Percentiles rank a stretch among this genome's conserved stretches.
phyloP scores from a whole-genome alignment of 495 filamentous ascomycete species.

The Penicillium daleae region DNA sequence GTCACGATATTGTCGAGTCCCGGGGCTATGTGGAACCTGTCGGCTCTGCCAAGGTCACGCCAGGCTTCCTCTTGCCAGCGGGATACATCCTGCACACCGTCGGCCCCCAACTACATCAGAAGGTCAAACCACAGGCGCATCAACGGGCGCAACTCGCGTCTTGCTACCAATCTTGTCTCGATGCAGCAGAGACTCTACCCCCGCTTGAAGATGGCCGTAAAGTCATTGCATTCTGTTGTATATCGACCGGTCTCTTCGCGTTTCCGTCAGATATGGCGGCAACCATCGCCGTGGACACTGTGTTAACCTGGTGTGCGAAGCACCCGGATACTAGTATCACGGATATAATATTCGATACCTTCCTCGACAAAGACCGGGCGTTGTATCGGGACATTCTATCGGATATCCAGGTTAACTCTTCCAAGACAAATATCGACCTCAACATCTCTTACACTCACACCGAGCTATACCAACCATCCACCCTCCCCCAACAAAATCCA shows the following conservation, averaged over 20 bases:
- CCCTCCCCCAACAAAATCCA: neutral
- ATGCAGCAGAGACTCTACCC: neutral
- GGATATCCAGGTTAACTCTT: neutral
- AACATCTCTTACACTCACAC: neutral
- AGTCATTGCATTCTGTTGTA: neutral
- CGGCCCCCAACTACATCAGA: neutral
- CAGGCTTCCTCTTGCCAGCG: neutral
- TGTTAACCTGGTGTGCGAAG: neutral
- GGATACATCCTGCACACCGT: neutral
- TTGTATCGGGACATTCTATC: neutral
- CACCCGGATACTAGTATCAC: neutral
- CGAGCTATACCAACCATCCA: neutral
- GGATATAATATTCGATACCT: neutral
- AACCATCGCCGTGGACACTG: neutral
- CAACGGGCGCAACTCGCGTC: neutral
- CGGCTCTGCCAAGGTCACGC: neutral
- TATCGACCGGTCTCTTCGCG: neutral
- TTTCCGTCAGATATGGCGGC: conserved; percentile 1
- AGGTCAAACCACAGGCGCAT: neutral
- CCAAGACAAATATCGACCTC: neutral
- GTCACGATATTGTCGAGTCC: neutral
- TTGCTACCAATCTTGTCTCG: neutral
- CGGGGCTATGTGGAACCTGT: neutral
- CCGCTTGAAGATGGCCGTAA: neutral
- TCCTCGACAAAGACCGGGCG: neutral